phyloP scores from a whole-genome alignment of 352 stramenopile species.

The Globisporangium mamillatum region DNA sequence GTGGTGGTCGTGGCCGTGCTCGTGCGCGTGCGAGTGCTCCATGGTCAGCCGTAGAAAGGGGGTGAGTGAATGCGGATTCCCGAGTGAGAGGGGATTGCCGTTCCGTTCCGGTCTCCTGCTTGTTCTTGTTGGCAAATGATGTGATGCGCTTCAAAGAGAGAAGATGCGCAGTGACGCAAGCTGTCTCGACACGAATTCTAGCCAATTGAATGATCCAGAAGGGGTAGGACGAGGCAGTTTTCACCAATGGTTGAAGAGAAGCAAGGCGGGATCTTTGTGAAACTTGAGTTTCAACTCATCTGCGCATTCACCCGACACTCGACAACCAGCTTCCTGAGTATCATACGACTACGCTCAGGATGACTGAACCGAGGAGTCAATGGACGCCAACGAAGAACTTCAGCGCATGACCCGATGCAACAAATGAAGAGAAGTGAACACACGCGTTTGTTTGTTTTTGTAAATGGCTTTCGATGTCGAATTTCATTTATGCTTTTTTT shows the following conservation, averaged over 20 bases:
- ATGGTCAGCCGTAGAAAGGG: constrained; percentile 1
- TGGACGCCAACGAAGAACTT: no score
- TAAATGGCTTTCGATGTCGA: constrained; percentile 12
- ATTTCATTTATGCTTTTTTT: constrained; percentile 16
- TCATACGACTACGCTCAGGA: no score
- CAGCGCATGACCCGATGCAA: not conserved
- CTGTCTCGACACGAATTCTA: constrained; percentile 19
- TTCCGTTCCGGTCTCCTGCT: not conserved
- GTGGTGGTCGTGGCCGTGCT: constrained; percentile 14
- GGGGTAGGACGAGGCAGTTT: no score
- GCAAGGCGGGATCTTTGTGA: no score
- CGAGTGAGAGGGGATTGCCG: not conserved
- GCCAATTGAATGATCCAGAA: not conserved
- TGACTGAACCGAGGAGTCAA: no score
- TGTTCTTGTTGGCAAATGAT: not conserved
- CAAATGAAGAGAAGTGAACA: not conserved
- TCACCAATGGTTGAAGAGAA: no score
- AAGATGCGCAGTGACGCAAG: no score
- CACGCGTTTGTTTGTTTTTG: not conserved
- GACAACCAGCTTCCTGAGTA: no score
- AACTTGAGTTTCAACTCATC: no score
- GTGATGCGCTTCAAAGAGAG: not conserved
- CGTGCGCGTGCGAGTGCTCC: constrained; percentile 24
- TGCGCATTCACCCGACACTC: no score
- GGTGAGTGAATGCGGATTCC: not conserved